phyloP scores from a whole-genome alignment of 2,329 filamentous ascomycete species.

The Lasiodiplodia citricola region DNA sequence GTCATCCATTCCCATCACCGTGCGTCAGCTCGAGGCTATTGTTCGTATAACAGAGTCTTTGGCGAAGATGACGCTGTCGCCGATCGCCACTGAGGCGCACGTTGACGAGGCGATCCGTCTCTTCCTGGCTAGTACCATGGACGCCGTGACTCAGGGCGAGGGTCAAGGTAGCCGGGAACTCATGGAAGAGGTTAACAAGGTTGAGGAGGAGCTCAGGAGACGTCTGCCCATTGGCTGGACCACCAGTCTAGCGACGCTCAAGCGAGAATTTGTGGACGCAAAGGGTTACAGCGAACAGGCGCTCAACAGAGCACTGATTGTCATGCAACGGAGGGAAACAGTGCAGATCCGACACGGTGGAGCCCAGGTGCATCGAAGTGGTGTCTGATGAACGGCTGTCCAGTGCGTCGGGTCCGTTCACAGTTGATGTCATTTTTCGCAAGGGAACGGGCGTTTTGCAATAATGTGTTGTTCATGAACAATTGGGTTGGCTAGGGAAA shows the following conservation, averaged over 20 bases:
- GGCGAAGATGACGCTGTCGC: constrained; percentile 85
- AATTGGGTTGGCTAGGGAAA: constrained; percentile 5
- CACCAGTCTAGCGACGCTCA: constrained; percentile 83
- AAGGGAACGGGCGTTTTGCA: background rate
- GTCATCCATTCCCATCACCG: constrained; percentile 94
- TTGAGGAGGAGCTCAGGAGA: constrained; percentile 87
- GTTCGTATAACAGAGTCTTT: constrained; percentile 95
- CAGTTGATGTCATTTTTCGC: background rate
- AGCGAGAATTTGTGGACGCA: constrained; percentile 88
- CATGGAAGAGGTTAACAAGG: constrained; percentile 84
- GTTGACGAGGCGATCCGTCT: constrained; percentile 97
- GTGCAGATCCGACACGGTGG: constrained; percentile 81
- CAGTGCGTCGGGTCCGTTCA: background rate
- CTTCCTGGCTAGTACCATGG: constrained; percentile 97
- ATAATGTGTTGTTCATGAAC: background rate
- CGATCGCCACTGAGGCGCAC: constrained; percentile 86
- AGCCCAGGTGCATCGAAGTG: constrained; percentile 74
- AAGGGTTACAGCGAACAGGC: constrained; percentile 89
- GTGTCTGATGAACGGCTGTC: constrained; percentile 54
- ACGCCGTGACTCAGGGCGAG: constrained; percentile 89
- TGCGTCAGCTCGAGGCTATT: constrained; percentile 87
- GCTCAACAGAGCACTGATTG: constrained; percentile 81
- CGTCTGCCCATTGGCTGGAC: constrained; percentile 94
- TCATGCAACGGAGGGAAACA: constrained; percentile 86
- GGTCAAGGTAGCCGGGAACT: constrained; percentile 81